Conservation (phyloP, 2,329 filamentous ascomycete genomes). For the Arthroderma sp. region DNA sequence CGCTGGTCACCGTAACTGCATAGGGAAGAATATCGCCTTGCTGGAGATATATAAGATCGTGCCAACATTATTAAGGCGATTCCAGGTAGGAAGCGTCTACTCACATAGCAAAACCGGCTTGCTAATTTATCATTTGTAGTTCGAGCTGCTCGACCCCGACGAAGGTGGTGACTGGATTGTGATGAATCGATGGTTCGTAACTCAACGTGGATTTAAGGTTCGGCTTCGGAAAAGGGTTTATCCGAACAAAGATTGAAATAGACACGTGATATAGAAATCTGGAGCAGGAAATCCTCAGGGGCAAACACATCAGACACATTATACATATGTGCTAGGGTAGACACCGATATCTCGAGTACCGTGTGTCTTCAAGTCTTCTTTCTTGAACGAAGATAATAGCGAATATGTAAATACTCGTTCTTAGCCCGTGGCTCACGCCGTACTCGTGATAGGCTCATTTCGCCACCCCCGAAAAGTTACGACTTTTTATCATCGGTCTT, state of each 20-base stretch:
- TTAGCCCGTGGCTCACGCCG: too few relatives aligned
- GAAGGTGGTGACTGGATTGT: constrained; percentile 6
- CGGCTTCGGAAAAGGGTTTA: constrained; percentile 1
- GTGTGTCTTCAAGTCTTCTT: too few relatives aligned
- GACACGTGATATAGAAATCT: background rate
- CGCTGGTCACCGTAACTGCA: constrained; percentile 42
- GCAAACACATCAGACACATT: too few relatives aligned
- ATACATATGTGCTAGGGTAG: too few relatives aligned
- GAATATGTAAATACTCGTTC: too few relatives aligned
- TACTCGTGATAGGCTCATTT: too few relatives aligned
- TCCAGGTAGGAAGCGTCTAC: constrained; percentile 26
- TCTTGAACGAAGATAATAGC: too few relatives aligned
- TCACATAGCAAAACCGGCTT: too few relatives aligned
- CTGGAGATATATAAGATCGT: constrained; percentile 20
- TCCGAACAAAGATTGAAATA: background rate
- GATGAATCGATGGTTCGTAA: constrained; percentile 5
- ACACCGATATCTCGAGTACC: too few relatives aligned
- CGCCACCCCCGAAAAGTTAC: too few relatives aligned
- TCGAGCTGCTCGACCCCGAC: background rate
- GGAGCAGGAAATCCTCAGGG: too few relatives aligned
- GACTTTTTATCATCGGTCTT: too few relatives aligned
- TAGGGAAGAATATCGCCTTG: constrained; percentile 30
- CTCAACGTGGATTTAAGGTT: constrained; percentile 3
- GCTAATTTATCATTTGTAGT: background rate
- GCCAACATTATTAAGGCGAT: constrained; percentile 36